Evolutionary conservation across 169 alveolate genomes (phyloP), one percentile per base, ranked within the genome.

Genomic region (Miamiensis avidus): DNA sequence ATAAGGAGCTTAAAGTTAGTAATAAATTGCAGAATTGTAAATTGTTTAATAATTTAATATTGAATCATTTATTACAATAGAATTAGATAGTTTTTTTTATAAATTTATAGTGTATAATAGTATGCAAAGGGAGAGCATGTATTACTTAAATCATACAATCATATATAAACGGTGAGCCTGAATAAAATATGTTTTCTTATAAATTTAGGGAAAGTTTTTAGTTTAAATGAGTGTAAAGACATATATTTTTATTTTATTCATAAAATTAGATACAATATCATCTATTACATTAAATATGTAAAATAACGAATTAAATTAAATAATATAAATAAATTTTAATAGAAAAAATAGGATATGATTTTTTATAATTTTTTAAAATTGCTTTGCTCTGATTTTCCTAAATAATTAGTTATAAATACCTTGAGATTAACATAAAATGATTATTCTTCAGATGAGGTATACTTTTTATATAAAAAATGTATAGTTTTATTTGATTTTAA

Each of bases 81-180:
- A 49, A 49, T 49, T 11, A 49, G 69, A 11, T 49, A 11, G 20
- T 49, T 49, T 11, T 49, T n/a, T n/a, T n/a, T n/a, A n/a, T n/a
- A n/a, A n/a, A n/a, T n/a, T 20, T 34, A 29, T 28, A 79, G 84
- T 49, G n/a, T 76, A 28, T n/a, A 72, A n/a, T 29, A 79, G 64
- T 79, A 79, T 29, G 34, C 65, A 31, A 79, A 79, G 64, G 84
- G 84, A 79, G 84, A 79, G 16, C 84, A 79, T 79, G 84, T 79
- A 79, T 65, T 79, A 29, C 30, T 79, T 1, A 79, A 79, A 79
- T 79, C 84, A 34, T 34, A 49, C 29, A 34, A 65, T 0, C 84
- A 79, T 49, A 79, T 79, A 28, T 65, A 79, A 64, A 74, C 75
- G 6, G 64, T 64, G 0, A 34, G 76, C 20, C 29, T 79, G 49